Conservation (phyloP, 2,329 filamentous ascomycete genomes). For the Neofusicoccum umdonicola region DNA sequence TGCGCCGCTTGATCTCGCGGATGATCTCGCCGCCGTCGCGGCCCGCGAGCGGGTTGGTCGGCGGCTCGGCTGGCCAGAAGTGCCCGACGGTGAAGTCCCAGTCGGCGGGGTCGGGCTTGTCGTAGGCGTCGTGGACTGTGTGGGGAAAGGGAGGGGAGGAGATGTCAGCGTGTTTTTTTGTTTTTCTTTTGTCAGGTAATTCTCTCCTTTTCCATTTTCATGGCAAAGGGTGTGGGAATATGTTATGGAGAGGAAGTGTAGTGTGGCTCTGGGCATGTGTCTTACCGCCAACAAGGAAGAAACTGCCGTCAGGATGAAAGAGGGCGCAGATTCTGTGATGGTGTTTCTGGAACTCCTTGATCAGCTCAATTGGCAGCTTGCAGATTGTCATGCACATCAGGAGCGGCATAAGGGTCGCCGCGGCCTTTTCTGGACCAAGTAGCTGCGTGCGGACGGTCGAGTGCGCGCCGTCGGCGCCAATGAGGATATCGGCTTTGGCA, state of each 20-base stretch:
- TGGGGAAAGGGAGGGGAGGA: background rate
- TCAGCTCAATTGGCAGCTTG: constrained; percentile 43
- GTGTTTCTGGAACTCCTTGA: constrained; percentile 43
- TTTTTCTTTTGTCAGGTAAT: background rate
- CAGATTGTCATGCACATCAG: constrained; percentile 47
- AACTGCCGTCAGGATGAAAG: constrained; percentile 44
- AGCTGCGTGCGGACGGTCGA: constrained; percentile 21
- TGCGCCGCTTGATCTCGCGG: constrained; percentile 35
- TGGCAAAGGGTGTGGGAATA: background rate
- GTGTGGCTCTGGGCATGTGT: too few relatives aligned
- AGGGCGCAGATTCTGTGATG: constrained; percentile 46
- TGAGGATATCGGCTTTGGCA: constrained; percentile 29
- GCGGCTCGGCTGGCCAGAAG: constrained; percentile 43
- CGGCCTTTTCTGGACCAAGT: constrained; percentile 26
- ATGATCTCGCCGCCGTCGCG: constrained; percentile 18
- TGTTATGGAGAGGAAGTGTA: constrained; percentile 31
- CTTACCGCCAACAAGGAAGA: constrained; percentile 24
- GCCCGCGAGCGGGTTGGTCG: constrained; percentile 14
- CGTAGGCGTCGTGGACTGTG: constrained; percentile 23
- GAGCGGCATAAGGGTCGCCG: constrained; percentile 46
- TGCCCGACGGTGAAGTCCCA: constrained; percentile 52
- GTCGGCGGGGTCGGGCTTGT: constrained; percentile 36
- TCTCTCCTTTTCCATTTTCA: too few relatives aligned
- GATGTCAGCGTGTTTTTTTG: background rate
- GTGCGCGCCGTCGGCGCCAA: constrained; percentile 36